These are phyloP conservation scores for Chaetoceros tenuissimus DNA, from an alignment of 108 stramenopile species.

Conservation along the genomic window DNA sequence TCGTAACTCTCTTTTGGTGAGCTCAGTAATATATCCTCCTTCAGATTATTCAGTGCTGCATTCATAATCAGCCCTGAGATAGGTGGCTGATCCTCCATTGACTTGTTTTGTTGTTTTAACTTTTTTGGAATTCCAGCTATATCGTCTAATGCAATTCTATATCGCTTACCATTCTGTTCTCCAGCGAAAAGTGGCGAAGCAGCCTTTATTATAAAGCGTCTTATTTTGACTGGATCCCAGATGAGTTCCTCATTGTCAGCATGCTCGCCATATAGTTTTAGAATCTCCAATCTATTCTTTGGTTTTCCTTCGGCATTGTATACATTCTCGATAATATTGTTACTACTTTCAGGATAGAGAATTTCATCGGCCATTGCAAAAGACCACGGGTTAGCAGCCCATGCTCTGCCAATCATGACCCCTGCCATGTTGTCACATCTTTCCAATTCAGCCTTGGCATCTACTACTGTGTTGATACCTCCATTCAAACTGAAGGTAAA, in stretches of 20 bases:
- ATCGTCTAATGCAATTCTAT: constrained; percentile 73
- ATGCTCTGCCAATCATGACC: constrained; percentile 80
- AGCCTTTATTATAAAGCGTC: constrained; percentile 67
- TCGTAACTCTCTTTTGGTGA: constrained; percentile 70
- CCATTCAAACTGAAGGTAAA: constrained; percentile 83
- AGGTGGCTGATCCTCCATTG: constrained; percentile 33
- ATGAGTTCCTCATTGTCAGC: constrained; percentile 61
- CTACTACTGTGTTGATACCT: constrained; percentile 60
- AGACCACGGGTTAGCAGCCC: constrained; percentile 75
- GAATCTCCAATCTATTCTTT: constrained; percentile 59
- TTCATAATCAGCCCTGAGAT: constrained; percentile 69
- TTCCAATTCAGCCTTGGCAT: constrained; percentile 54
- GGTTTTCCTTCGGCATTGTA: not conserved
- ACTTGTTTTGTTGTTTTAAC: constrained; percentile 23
- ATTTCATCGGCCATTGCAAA: constrained; percentile 75
- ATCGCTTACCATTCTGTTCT: constrained; percentile 75
- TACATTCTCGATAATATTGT: constrained; percentile 3
- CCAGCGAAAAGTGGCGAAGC: constrained; percentile 73
- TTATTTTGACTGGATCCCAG: constrained; percentile 55
- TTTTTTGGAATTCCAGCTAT: constrained; percentile 55
- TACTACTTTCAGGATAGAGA: constrained; percentile 24
- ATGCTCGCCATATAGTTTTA: constrained; percentile 59
- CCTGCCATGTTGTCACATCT: constrained; percentile 49
- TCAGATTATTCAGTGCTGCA: constrained; percentile 54
- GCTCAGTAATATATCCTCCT: constrained; percentile 65